Evolutionary conservation across 148 eudicot species (phyloP), one percentile per base, ranked within the genome.

Genomic region (Camellia granthamiana): DNA sequence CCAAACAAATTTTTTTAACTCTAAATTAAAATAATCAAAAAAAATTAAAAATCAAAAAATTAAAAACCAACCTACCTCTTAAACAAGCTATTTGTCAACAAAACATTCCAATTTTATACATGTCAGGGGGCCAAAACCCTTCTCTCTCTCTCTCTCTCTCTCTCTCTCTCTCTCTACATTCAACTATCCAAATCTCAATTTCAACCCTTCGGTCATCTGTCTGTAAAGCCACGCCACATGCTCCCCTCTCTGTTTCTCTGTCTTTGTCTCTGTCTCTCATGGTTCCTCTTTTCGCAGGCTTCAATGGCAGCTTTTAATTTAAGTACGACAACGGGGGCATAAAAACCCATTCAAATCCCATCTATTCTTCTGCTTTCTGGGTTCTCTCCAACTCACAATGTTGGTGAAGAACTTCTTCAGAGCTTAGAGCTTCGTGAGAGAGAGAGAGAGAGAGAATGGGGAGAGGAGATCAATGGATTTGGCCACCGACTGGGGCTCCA

Each of bases 401-500:
- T 52, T 55, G 47, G 30, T 67, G 64, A 67, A 67, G 64, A 67
- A 67, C 4, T 54, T 66, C 23, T 43, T 61, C 62, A 16, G 47
- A 54, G 47, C 55, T 65, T 77, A 23, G 67, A 41, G 15, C 5
- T 7, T 9, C 6, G 6, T 0, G 11, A 16, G 11, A 5, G 58
- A 30, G 3, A 74, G 21, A 61, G 18, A 64, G 15, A 38, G 21
- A 46, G 56, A 65, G 9, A 47, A 79, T 82, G 85, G 83, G 83
- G 7, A 76, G 38, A 19, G 80, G 64, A 44, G 78, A 78, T 11
- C 55, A 73, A 23, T 81, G 82, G 64, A 79, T 75, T 38, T 84
- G 78, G 86, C 68, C 86, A 23, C 86, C 86, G 16, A 59, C 79
- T 3, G 63, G 61, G 5, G 63, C 83, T 51, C 84, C 86, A 4